A percentile compares a stretch with the other conserved stretches of the same genome.
phyloP scores from a whole-genome alignment of 73 alveolate genomes.

The Effrenium voratum region DNA sequence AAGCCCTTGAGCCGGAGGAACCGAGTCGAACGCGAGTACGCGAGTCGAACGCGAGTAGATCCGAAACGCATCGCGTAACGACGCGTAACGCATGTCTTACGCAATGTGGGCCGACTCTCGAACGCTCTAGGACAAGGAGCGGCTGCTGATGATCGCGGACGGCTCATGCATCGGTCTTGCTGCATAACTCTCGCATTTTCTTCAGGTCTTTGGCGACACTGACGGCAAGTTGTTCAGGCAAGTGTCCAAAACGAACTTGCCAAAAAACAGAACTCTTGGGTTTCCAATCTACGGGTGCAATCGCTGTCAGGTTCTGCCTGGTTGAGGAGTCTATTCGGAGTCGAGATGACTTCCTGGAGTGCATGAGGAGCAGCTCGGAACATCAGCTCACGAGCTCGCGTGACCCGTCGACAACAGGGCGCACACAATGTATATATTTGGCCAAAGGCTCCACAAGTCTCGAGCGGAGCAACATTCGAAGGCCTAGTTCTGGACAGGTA shows the following conservation, averaged over 20 bases:
- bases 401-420: no score
- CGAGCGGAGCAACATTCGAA: no score
- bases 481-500: no score
- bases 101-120: background rate
- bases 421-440: no score
- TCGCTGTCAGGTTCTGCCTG: conserved; percentile 41
- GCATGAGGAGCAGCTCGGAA: conserved; percentile 51
- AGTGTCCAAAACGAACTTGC: background rate
- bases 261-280: background rate
- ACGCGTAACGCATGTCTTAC: background rate
- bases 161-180: no score
- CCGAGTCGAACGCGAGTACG: background rate
- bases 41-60: background rate
- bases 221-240: conserved; percentile 71
- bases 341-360: conserved; percentile 54
- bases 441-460: no score
- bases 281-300: background rate
- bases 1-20: conserved; percentile 17
- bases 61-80: background rate
- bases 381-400: no score
- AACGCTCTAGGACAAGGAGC: conserved; percentile 1
- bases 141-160: conserved; percentile 33
- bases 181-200: background rate
- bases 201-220: conserved; percentile 40
- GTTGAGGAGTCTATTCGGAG: conserved; percentile 49